Evolutionary conservation across 352 stramenopile genomes (phyloP).

Genomic region (Hyaloperonospora brassicae): DNA sequence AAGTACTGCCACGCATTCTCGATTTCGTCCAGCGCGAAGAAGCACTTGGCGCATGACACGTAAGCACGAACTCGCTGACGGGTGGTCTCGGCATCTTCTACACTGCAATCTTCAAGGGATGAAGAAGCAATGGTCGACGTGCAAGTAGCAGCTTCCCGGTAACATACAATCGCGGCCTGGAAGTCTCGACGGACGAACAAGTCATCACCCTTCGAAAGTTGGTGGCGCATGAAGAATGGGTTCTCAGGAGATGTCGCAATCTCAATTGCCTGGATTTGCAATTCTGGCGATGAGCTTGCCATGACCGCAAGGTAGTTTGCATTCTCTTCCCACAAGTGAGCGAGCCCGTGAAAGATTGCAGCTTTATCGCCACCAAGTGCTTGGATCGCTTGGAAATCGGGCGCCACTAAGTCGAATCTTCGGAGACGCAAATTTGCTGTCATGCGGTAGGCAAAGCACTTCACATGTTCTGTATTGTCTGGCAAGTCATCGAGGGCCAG

Average conservation of each 20-base stretch:
- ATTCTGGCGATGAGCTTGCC: slow-evolving; percentile 20
- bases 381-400: slow-evolving; percentile 49
- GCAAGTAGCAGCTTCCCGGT: slow-evolving; percentile 37
- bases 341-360: slow-evolving; percentile 64
- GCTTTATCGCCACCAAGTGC: slow-evolving; percentile 57
- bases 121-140: slow-evolving; percentile 12
- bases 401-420: slow-evolving; percentile 39
- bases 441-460: slow-evolving; percentile 71
- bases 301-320: slow-evolving; percentile 42
- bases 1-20: slow-evolving; percentile 41
- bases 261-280: slow-evolving; percentile 30
- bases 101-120: slow-evolving; percentile 9
- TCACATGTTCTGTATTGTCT: slow-evolving; percentile 62
- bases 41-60: slow-evolving; percentile 53
- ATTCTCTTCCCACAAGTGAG: slow-evolving; percentile 61
- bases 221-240: slow-evolving; percentile 50
- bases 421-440: slow-evolving; percentile 55
- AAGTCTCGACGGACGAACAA: slow-evolving; percentile 60
- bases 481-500: slow-evolving; percentile 34
- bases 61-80: slow-evolving; percentile 37
- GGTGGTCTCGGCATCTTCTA: slow-evolving; percentile 33
- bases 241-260: slow-evolving; percentile 27
- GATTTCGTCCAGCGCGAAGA: slow-evolving; percentile 43
- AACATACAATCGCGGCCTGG: slow-evolving; percentile 38
- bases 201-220: slow-evolving; percentile 46